Evolutionary conservation across 2,329 filamentous ascomycete species (phyloP), one percentile per base, ranked within the genome.

Genomic region (Cercospora sp.): DNA sequence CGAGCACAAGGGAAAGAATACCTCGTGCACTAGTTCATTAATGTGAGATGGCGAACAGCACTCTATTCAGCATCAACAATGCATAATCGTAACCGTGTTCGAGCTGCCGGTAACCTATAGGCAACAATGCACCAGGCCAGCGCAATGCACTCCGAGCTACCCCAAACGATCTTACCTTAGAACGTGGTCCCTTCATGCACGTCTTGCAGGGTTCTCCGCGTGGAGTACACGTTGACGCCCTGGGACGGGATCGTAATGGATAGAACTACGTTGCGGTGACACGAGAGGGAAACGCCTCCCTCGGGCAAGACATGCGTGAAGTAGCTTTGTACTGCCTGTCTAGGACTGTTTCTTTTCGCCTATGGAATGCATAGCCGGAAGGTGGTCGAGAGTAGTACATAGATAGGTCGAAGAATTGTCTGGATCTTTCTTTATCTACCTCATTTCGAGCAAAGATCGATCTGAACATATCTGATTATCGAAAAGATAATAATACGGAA

Each of bases 201-300:
- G n/a, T 31, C 26, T 18, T 33, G 30, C 55, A 59, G 55, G 55
- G 55, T 59, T 59, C 55, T 59, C 55, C 55, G 55, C 55, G 55
- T 59, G 55, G 28, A 33, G 55, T 36, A 53, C 48, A 53, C 48
- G 48, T 53, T 53, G 48, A 26, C 48, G 48, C 48, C 12, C 48
- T 16, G 13, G 48, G 48, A 30, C 23, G 13, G 48, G 20, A 16
- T 28, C 10, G 5, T 23, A 53, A 28, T 53, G 9, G 48, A 26
- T 13, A 16, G 23, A 53, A n/a, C 23, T 12, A 28, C 48, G 48
- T 53, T 12, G 3, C 5, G 23, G 48, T 28, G 48, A 59, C 31
- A 59, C 55, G 55, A 59, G 55, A 59, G 55, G 28, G 55, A 36
- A 28, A 53, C 48, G 48, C 48, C 48, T 53, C 48, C 48, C 48